phyloP scores from a whole-genome alignment of 345 rosid species.

The Salix dunnii region DNA sequence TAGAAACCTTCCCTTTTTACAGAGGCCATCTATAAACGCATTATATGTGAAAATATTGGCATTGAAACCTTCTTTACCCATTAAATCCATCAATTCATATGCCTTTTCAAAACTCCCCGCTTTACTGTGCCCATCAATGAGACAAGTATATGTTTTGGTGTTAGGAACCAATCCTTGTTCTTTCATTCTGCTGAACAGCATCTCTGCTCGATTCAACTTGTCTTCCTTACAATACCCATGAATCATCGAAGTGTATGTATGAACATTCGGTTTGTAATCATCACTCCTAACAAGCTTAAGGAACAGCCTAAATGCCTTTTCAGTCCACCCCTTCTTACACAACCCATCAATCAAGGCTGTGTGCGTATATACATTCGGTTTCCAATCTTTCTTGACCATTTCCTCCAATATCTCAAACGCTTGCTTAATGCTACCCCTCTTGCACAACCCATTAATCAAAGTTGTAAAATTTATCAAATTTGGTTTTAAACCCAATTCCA shows the following conservation, averaged over 20 bases:
- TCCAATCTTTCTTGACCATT: conserved; percentile 74
- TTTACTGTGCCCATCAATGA: conserved; percentile 69
- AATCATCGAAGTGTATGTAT: conserved; percentile 80
- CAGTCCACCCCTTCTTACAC: conserved; percentile 92
- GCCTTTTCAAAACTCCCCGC: conserved; percentile 67
- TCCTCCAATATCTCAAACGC: conserved; percentile 85
- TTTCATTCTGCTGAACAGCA: conserved; percentile 75
- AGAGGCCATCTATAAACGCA: conserved; percentile 52
- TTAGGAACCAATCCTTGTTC: conserved; percentile 79
- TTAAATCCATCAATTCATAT: conserved; percentile 62
- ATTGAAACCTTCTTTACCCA: conserved; percentile 54
- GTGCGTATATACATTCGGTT: conserved; percentile 83
- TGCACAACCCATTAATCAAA: conserved; percentile 74
- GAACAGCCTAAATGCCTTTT: conserved; percentile 83
- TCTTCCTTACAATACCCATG: conserved; percentile 74
- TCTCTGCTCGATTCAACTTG: conserved; percentile 81
- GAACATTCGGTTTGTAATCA: conserved; percentile 69
- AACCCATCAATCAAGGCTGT: conserved; percentile 72
- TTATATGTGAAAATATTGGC: conserved; percentile 71
- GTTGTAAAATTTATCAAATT: conserved; percentile 76
- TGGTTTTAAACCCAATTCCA: conserved; percentile 54
- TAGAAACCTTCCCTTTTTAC: conserved; percentile 55
- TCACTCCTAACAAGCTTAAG: conserved; percentile 81
- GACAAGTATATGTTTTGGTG: conserved; percentile 64
- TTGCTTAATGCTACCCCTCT: conserved; percentile 78